A percentile compares a stretch with the other conserved stretches of the same genome.
phyloP scores from a whole-genome alignment of 2,329 filamentous ascomycete genomes.

The Claviceps cyperi region DNA sequence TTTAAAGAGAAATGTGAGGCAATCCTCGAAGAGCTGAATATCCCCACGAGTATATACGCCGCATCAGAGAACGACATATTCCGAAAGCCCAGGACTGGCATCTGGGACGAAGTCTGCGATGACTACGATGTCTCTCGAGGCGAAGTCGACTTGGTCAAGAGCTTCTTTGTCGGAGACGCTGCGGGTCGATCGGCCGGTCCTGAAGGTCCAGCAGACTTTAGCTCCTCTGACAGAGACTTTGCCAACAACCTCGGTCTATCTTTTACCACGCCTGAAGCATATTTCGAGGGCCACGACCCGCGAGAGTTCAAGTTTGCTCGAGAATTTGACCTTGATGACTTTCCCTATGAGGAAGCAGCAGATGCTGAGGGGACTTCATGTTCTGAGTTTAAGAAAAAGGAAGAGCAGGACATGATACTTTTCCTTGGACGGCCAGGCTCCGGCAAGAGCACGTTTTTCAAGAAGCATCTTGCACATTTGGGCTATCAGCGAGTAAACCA shows the following conservation, averaged over 20 bases:
- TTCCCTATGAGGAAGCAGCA: constrained; percentile 26
- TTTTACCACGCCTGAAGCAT: constrained; percentile 85
- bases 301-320: constrained; percentile 44
- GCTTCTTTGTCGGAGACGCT: constrained; percentile 85
- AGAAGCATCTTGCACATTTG: constrained; percentile 59
- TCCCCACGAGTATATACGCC: constrained; percentile 72
- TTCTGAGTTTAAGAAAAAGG: constrained; percentile 45
- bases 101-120: constrained; percentile 57
- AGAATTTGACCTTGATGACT: constrained; percentile 54
- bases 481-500: constrained; percentile 83
- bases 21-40: constrained; percentile 54
- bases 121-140: constrained; percentile 44
- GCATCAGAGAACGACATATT: constrained; percentile 71
- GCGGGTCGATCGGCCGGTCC: constrained; percentile 38
- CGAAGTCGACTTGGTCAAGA: constrained; percentile 52
- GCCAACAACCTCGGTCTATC: constrained; percentile 69
- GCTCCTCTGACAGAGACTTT: constrained; percentile 61
- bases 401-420: constrained; percentile 60
- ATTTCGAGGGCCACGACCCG: constrained; percentile 57
- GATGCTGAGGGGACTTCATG: constrained; percentile 11
- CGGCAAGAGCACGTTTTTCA: constrained; percentile 87
- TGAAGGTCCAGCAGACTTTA: constrained; percentile 39
- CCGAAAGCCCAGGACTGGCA: constrained; percentile 75
- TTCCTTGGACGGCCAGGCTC: constrained; percentile 81
- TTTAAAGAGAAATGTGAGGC: constrained; percentile 70